Percentiles rank a stretch among this genome's conserved stretches.
phyloP scores from a whole-genome alignment of 495 filamentous ascomycete genomes.

The Astrocystis sublimbata region DNA sequence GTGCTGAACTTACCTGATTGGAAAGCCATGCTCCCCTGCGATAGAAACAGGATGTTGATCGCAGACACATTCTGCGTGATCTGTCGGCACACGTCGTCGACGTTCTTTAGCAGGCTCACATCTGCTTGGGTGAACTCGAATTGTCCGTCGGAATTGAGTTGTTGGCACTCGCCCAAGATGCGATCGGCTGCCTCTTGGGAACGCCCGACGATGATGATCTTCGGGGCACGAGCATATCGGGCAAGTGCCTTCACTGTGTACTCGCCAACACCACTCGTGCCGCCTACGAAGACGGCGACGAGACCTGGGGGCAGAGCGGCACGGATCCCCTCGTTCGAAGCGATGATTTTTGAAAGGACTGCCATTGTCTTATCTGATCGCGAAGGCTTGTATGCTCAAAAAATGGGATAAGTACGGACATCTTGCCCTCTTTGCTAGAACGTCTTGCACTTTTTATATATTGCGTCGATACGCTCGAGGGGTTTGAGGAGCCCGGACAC shows the following conservation, averaged over 20 bases:
- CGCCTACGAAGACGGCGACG: conserved; percentile 58
- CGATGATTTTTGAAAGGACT: conserved; percentile 26
- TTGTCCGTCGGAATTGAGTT: conserved; percentile 45
- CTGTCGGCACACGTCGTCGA: conserved; percentile 55
- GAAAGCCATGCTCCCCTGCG: conserved; percentile 33
- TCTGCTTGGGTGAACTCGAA: conserved; percentile 56
- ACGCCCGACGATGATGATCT: conserved; percentile 41
- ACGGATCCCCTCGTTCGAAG: conserved; percentile 35
- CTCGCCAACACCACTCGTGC: conserved; percentile 61
- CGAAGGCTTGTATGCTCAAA: too few relatives aligned
- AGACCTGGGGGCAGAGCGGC: conserved; percentile 37
- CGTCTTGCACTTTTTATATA: too few relatives aligned
- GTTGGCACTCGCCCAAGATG: conserved; percentile 41
- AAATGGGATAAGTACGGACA: too few relatives aligned
- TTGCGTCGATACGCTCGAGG: too few relatives aligned
- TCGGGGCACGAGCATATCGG: conserved; percentile 44
- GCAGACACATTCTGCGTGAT: conserved; percentile 52
- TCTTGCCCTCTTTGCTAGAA: too few relatives aligned
- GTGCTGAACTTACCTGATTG: conserved; percentile 25
- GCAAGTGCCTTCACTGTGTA: conserved; percentile 48
- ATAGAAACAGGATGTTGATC: conserved; percentile 61
- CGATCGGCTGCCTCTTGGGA: conserved; percentile 42
- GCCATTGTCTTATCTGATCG: conserved; percentile 33
- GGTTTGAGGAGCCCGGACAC: too few relatives aligned
- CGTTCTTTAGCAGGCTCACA: conserved; percentile 52